A percentile compares a stretch with the other conserved stretches of the same genome.
phyloP scores from a whole-genome alignment of 2,329 filamentous ascomycete genomes.

The Trichoderma afroharzianum region DNA sequence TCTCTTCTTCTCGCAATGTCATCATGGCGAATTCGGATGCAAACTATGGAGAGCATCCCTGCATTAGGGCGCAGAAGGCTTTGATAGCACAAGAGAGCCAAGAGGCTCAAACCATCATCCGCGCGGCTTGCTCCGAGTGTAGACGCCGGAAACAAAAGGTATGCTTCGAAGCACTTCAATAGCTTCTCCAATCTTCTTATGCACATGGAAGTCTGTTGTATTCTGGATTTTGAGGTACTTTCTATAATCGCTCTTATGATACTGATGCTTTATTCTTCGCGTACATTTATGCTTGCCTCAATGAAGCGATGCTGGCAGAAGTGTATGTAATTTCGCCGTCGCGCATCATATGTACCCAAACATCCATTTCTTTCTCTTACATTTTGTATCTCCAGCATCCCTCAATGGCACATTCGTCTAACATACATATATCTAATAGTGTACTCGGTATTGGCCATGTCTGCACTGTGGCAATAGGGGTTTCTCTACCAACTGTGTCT shows the following conservation, averaged over 20 bases:
- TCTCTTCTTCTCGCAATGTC: background rate
- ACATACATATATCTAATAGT: slow-evolving; percentile 24
- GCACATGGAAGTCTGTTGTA: background rate
- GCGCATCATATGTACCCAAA: background rate
- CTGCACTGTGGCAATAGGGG: slow-evolving; percentile 40
- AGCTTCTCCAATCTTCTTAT: background rate
- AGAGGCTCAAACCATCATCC: background rate
- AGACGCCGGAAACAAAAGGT: slow-evolving; percentile 40
- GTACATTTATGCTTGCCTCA: background rate
- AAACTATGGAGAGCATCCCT: background rate
- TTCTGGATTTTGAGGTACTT: background rate
- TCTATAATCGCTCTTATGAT: background rate
- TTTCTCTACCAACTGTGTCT: slow-evolving; percentile 36
- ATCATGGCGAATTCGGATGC: background rate
- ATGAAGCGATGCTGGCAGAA: background rate
- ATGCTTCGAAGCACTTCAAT: background rate
- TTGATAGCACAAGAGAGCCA: background rate
- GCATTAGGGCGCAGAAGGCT: background rate
- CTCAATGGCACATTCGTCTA: background rate
- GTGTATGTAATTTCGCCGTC: too few species aligned
- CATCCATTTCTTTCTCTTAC: background rate
- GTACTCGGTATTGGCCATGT: slow-evolving; percentile 40
- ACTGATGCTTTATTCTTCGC: background rate
- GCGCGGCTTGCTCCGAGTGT: slow-evolving; percentile 42
- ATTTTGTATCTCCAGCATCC: background rate